These are phyloP conservation scores for Fomitopsis pinicola DNA, from an alignment of 1,284 basidiomycete species.

Conservation along the genomic window DNA sequence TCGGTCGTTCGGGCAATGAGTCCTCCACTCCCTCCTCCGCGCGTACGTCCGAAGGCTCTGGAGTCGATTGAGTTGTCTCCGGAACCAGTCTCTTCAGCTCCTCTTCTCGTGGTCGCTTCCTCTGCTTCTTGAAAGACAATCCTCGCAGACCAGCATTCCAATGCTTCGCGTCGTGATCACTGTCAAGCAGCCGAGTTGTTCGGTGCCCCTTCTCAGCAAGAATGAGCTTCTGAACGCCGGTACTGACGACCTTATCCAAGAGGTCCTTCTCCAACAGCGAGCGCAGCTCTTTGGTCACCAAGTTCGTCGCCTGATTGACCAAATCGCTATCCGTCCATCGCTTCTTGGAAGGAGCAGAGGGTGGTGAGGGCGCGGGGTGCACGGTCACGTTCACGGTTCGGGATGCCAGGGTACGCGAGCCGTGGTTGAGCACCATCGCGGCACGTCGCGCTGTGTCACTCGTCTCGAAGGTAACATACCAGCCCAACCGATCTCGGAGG, in stretches of 20 bases:
- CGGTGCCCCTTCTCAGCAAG: constrained; percentile 41
- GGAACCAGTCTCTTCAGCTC: constrained; percentile 22
- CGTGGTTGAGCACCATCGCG: constrained; percentile 48
- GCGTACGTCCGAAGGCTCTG: not conserved
- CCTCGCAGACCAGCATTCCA: constrained; percentile 44
- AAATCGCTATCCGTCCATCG: constrained; percentile 57
- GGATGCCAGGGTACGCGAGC: constrained; percentile 49
- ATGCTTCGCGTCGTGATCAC: constrained; percentile 9
- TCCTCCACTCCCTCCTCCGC: constrained; percentile 10
- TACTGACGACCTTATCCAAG: constrained; percentile 56
- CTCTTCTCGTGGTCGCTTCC: constrained; percentile 38
- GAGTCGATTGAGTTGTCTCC: not conserved
- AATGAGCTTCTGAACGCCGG: constrained; percentile 53
- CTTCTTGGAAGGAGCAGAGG: constrained; percentile 36
- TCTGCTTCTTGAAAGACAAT: constrained; percentile 65
- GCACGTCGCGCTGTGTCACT: constrained; percentile 59
- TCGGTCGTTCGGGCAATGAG: constrained; percentile 33
- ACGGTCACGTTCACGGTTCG: constrained; percentile 56
- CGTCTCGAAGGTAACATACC: constrained; percentile 68
- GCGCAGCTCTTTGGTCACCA: constrained; percentile 62
- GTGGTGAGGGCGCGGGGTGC: constrained; percentile 41
- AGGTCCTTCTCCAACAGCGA: constrained; percentile 66
- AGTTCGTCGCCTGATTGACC: constrained; percentile 52
- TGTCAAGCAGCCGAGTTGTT: constrained; percentile 19
- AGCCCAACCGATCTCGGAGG: constrained; percentile 58